Base-by-base conservation (phyloP, 345 rosid genomes). In the Arabidopsis arenosa region DNA sequence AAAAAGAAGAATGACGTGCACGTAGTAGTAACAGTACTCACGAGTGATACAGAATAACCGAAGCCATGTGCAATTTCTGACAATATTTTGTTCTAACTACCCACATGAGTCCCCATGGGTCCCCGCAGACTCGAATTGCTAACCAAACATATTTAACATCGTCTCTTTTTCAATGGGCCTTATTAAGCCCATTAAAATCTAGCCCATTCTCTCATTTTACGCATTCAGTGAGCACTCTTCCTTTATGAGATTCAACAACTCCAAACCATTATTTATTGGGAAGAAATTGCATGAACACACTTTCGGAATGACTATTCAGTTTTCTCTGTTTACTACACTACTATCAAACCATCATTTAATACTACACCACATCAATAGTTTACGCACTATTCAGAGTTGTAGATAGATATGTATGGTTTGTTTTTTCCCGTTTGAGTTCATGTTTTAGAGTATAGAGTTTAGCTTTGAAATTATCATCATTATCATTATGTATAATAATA, bases 11-110 rank as follows among this genome's bases (percentile, higher is more conserved):
- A 54, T 70, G 75, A 76, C 56, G 64, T 69, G 70, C 70, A 76
- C 65, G 70, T 54, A 69, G 70, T 54, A 69, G 80, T 63, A 69
- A 76, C 70, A 69, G 80, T 69, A 12, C 7, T 45, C 75, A 69
- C 75, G 80, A 76, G 75, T 69, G 75, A 53, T 54, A 63, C 80
- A 69, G 70, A 69, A 69, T 63, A 54, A 76, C 75, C 66, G 71
- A 70, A 76, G 80, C 80, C 80, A 76, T 76, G 80, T 76, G 80
- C 28, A 57, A 15, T 23, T 12, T 32, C 66, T 69, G 75, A 70
- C 80, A 63, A 14, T 12, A 35, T 69, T n/a, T 68, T 75, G 54
- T 76, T 62, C 49, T n/a, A 76, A 75, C 70, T 33, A 76, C 69
- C 55, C 74, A 75, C 79, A 60, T 75, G 74, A 39, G 35, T 75